Evolutionary conservation across 208 protist species (phyloP).

Genomic region (Wallacemonas rigidus): DNA sequence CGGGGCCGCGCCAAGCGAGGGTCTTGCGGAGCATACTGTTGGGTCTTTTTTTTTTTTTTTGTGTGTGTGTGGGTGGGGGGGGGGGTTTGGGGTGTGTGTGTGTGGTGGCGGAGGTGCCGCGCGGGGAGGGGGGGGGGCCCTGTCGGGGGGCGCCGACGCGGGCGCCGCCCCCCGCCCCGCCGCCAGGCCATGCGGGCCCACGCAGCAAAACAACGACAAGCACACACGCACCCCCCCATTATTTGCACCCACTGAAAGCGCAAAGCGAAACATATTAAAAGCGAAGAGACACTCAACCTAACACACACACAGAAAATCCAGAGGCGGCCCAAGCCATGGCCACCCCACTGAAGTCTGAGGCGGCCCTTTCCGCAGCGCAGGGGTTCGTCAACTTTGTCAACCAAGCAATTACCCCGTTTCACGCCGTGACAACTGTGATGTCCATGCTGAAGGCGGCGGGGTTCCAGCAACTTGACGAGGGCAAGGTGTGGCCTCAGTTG

Average conservation of each 20-base stretch:
- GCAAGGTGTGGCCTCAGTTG: slow-evolving; percentile 65
- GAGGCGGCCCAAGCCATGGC: neutral
- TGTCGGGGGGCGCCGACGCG: too few relatives aligned
- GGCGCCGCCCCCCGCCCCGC: too few relatives aligned
- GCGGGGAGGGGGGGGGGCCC: neutral
- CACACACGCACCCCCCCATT: too few relatives aligned
- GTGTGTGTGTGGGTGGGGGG: neutral
- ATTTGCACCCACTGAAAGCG: too few relatives aligned
- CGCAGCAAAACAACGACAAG: too few relatives aligned
- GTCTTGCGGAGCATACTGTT: slow-evolving; percentile 2
- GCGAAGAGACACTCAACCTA: too few relatives aligned
- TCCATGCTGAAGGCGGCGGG: slow-evolving; percentile 51
- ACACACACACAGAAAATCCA: too few relatives aligned
- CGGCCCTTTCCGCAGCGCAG: slow-evolving; percentile 37
- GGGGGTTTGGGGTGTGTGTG: neutral
- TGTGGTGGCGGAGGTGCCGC: neutral
- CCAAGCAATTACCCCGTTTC: slow-evolving; percentile 73
- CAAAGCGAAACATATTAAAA: too few relatives aligned
- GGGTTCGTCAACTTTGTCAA: slow-evolving; percentile 77
- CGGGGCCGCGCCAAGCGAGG: slow-evolving; percentile 17
- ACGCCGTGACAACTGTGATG: slow-evolving; percentile 61
- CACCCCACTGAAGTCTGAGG: slow-evolving; percentile 24
- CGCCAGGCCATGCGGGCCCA: too few relatives aligned
- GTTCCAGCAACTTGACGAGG: slow-evolving; percentile 63
- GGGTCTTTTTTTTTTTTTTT: slow-evolving; percentile 12